Percentiles rank a stretch among this genome's conserved stretches.
phyloP scores from a whole-genome alignment of 1,284 basidiomycete genomes.

The Stereum hirsutum region DNA sequence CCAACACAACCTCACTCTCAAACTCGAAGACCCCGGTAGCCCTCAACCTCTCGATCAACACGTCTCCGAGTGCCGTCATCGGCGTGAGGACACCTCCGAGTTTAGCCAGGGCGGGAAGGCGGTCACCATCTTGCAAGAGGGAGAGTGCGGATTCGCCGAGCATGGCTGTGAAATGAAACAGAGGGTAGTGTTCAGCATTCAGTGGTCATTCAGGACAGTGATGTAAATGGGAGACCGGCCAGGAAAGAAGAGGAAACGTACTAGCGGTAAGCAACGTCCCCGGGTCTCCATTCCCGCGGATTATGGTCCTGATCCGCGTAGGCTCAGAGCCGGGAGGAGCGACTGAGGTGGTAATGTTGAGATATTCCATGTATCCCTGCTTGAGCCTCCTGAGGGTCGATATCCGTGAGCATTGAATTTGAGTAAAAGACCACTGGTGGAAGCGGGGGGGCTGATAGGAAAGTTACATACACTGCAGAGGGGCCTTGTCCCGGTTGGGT shows the following conservation, averaged over 20 bases:
- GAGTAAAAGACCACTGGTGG: slow-evolving; percentile 13
- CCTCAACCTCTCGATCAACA: slow-evolving; percentile 55
- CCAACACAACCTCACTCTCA: slow-evolving; percentile 4
- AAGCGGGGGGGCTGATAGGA: too few species aligned
- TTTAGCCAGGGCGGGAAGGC: slow-evolving; percentile 44
- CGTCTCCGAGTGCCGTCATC: slow-evolving; percentile 67
- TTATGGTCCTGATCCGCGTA: slow-evolving; percentile 49
- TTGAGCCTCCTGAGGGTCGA: slow-evolving; percentile 39
- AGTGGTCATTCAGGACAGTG: neutral
- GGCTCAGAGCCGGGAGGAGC: slow-evolving; percentile 30
- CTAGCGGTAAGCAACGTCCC: slow-evolving; percentile 67
- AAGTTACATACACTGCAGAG: too few species aligned
- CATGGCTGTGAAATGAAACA: slow-evolving; percentile 40
- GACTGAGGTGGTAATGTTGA: slow-evolving; percentile 45
- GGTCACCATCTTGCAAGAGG: slow-evolving; percentile 42
- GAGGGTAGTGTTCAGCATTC: neutral
- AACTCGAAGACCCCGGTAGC: slow-evolving; percentile 6
- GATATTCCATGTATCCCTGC: slow-evolving; percentile 46
- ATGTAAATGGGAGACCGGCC: neutral
- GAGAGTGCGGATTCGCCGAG: slow-evolving; percentile 69
- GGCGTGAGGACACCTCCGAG: slow-evolving; percentile 76
- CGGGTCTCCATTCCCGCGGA: slow-evolving; percentile 67
- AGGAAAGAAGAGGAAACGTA: slow-evolving; percentile 21
- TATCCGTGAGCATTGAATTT: too few species aligned
- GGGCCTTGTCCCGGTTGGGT: slow-evolving; percentile 57